These are phyloP conservation scores for Coemansia umbellata DNA, from an alignment of 192 early-diverging fungal species.

Conservation along the genomic window DNA sequence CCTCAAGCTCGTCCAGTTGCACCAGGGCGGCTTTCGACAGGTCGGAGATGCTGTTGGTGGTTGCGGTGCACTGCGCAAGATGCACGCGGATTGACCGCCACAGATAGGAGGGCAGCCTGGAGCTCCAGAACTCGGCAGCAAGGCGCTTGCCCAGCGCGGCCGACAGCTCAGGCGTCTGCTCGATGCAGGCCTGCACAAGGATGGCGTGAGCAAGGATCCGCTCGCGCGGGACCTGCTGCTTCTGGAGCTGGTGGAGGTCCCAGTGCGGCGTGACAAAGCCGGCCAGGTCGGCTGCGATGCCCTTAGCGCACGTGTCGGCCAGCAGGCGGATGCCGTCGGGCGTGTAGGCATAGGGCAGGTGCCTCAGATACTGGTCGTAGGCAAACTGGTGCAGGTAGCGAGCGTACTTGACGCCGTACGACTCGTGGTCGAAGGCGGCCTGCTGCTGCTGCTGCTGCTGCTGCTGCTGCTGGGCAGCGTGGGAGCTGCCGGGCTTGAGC, in stretches of 20 bases:
- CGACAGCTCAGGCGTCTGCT: slow-evolving; percentile 2
- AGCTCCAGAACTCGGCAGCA: slow-evolving; percentile 17
- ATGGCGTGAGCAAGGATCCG: slow-evolving; percentile 27
- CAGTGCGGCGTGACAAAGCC: not conserved
- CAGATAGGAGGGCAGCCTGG: slow-evolving; percentile 13
- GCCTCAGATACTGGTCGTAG: slow-evolving; percentile 2
- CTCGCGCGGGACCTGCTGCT: slow-evolving; percentile 15
- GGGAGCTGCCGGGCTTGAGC: not conserved
- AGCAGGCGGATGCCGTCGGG: not conserved
- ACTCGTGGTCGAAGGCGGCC: slow-evolving; percentile 15
- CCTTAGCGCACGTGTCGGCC: not conserved
- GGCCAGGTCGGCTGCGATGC: not conserved
- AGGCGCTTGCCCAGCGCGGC: slow-evolving; percentile 2
- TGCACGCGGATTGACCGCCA: slow-evolving; percentile 6
- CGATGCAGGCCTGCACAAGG: slow-evolving; percentile 21
- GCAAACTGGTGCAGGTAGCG: slow-evolving; percentile 25
- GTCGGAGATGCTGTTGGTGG: not conserved
- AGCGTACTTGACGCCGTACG: slow-evolving; percentile 38
- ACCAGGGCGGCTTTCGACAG: slow-evolving; percentile 1
- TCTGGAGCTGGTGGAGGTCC: not conserved
- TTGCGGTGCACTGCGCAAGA: slow-evolving; percentile 3
- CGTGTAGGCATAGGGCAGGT: not conserved
- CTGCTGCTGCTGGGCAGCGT: not conserved
- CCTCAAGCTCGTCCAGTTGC: slow-evolving; percentile 28
- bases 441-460: not conserved